Evolutionary conservation across 345 rosid genomes (phyloP), one percentile per base, ranked within the genome.

Genomic region (Populus nigra): DNA sequence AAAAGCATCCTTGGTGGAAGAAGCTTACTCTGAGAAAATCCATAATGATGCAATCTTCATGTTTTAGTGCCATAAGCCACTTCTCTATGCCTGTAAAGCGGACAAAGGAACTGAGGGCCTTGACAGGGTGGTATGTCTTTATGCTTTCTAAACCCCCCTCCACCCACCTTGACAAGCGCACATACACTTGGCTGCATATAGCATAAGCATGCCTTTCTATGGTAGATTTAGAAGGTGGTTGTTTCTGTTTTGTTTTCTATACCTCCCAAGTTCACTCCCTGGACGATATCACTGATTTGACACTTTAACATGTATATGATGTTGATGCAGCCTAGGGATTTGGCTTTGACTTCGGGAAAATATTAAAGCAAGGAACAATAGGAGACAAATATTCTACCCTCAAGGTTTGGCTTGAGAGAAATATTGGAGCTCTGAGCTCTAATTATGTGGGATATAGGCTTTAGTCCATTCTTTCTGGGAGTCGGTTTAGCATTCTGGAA

Each of bases 31-130:
- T 66, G 71, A 67, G 84, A 77, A 87, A 86, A 77, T 77, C 90
- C 73, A 81, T 55, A 75, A 69, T 69, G 68, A 61, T 85, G 66
- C 68, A 84, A 77, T 76, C 88, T n/a, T 86, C 87, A 55, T 50
- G 72, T 36, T 84, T 88, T 82, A 82, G 85, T 76, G 77, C 84
- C 65, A 85, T 91, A 75, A 81, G 88, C 36, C 86, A 80, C 76
- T 86, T 86, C 75, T 87, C 98, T 29, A 84, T 93, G 79, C 81
- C 96, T 3, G 91, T 91, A 17, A 92, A 89, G 76, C 93, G 97
- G 83, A 91, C 91, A 55, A 92, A 87, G 89, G 99, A 93, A 80
- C 80, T 95, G 63, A 92, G 91, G 82, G 93, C 94, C 84, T 83
- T 95, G 81, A 86, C 87, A 2, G 99, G 98, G 69, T 95, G 99